Evolutionary conservation across 106 monocot species (phyloP), one percentile per base, ranked within the genome.

Genomic region (Agapanthus africanus): DNA sequence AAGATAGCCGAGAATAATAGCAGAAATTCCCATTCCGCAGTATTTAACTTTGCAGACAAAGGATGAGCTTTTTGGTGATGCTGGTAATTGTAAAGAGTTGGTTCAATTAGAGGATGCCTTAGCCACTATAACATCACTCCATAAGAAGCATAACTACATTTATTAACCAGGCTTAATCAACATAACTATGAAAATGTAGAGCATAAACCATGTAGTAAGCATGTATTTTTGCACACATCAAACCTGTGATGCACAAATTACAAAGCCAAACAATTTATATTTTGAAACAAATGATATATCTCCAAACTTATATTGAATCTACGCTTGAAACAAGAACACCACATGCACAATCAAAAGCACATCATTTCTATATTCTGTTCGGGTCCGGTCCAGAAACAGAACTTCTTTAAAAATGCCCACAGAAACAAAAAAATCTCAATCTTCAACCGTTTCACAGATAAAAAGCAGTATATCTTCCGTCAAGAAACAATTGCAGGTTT

Each of bases 81-180:
- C 70, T 64, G 61, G 64, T 71, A 63, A 71, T 77, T 77, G 22
- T 77, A n/a, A 71, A 77, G 38, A 41, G 47, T 46, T 37, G 11
- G 77, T 50, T 77, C n/a, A n/a, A n/a, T n/a, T n/a, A n/a, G n/a
- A n/a, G 76, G 16, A 33, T 60, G 54, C 23, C 54, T 54, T 14
- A 25, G n/a, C 54, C 47, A 15, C 19, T 47, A 18, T 18, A 51
- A n/a, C 4, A 21, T 51, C 22, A 23, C 51, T 25, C 21, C 21
- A 21, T 51, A 23, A 22, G 23, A 21, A 51, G 22, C 22, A 6
- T 47, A 4, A 14, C 4, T 47, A 16, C 18, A 15, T 47, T 47
- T 18, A 47, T 19, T n/a, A n/a, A n/a, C n/a, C n/a, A n/a, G n/a
- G n/a, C n/a, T n/a, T n/a, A n/a, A n/a, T n/a, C n/a, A n/a, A n/a